Conservation (phyloP, 805 yeast genomes). For the Metschnikowia cerradonensis region DNA sequence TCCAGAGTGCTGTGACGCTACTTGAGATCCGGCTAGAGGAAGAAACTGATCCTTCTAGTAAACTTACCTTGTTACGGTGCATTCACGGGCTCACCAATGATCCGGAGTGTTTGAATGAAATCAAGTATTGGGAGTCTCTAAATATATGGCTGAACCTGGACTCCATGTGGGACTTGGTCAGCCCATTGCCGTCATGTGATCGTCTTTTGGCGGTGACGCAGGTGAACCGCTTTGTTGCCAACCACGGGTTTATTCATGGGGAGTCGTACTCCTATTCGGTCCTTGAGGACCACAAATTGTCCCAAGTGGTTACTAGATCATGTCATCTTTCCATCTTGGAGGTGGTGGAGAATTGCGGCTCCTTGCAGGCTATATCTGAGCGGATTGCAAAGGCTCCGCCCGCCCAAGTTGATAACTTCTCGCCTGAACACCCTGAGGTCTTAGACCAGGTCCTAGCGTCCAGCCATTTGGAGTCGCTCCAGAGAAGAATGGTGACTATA, state of each 20-base stretch:
- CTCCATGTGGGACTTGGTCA: neutral
- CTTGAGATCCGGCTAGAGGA: conserved; percentile 8
- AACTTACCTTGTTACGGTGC: conserved; percentile 4
- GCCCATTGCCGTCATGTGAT: neutral
- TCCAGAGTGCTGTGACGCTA: conserved; percentile 6
- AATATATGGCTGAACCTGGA: neutral
- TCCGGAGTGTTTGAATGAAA: neutral
- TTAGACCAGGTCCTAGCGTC: neutral
- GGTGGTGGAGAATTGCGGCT: conserved; percentile 2
- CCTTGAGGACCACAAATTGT: neutral
- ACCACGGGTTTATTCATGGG: conserved; percentile 7
- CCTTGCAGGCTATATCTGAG: neutral
- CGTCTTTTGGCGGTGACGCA: neutral
- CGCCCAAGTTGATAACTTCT: neutral
- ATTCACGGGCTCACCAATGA: conserved; percentile 6
- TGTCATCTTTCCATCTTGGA: neutral
- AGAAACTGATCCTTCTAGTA: conserved; percentile 3
- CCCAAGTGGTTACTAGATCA: neutral
- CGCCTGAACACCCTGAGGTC: neutral
- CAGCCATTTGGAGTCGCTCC: neutral
- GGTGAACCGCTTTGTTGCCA: neutral
- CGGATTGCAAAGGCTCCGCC: neutral
- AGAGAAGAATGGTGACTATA: neutral
- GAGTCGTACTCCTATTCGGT: conserved; percentile 4
- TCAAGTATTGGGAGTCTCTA: conserved; percentile 8